A percentile compares a stretch with the other conserved stretches of the same genome.
Evolutionary conservation across 2,329 filamentous ascomycete genomes (phyloP).

Genomic region (Ophiostoma sp.): DNA sequence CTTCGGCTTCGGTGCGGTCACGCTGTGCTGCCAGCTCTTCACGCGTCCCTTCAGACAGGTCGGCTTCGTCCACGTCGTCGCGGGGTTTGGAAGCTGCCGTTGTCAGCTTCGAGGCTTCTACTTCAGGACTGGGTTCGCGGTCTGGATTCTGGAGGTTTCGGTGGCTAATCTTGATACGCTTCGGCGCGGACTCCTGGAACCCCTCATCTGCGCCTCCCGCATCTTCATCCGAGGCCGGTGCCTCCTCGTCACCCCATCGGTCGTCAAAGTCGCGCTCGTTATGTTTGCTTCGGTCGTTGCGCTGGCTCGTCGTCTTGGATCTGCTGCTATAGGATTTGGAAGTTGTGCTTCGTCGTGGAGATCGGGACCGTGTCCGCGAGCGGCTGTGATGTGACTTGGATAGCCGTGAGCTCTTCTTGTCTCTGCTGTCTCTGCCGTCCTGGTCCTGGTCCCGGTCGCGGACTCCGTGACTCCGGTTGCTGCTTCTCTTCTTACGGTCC

Average conservation of each 20-base stretch:
- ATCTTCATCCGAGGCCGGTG: constrained; percentile 37
- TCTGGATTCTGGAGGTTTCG: constrained; percentile 37
- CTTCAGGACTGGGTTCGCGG: constrained; percentile 28
- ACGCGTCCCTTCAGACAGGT: constrained; percentile 55
- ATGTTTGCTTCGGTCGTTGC: constrained; percentile 32
- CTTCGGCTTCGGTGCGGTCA: constrained; percentile 70
- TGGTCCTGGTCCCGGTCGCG: background rate
- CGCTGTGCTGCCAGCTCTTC: constrained; percentile 54
- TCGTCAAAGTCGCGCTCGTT: constrained; percentile 57
- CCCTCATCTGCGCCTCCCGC: constrained; percentile 48
- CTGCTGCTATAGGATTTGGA: constrained; percentile 38
- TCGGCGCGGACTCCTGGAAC: constrained; percentile 63
- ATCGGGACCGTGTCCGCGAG: constrained; percentile 20
- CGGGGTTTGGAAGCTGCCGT: constrained; percentile 17
- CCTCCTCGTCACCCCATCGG: constrained; percentile 74
- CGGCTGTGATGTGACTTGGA: constrained; percentile 29
- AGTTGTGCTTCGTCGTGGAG: constrained; percentile 20
- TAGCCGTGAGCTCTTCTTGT: constrained; percentile 11
- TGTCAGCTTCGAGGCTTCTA: background rate
- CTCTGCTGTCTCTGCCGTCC: constrained; percentile 22
- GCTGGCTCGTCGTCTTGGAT: constrained; percentile 38
- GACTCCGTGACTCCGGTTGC: background rate
- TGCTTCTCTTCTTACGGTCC: constrained; percentile 33
- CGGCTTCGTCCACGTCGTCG: constrained; percentile 36
- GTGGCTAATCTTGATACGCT: constrained; percentile 61